Base-by-base conservation (phyloP, 2,329 filamentous ascomycete genomes). In the Verticillium nonalfalfae region DNA sequence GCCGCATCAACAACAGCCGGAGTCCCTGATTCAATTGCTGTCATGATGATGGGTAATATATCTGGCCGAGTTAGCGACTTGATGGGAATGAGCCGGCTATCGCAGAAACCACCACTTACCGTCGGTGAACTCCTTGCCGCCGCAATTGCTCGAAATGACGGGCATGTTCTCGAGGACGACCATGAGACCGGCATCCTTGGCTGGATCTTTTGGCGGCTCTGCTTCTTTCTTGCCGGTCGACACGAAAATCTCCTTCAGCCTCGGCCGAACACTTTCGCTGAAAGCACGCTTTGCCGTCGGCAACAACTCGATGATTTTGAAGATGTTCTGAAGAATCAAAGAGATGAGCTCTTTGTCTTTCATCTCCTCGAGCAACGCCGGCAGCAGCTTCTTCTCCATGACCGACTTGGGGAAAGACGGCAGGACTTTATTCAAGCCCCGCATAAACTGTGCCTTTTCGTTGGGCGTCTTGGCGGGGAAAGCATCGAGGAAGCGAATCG, bases 121-220 rank as follows among this genome's bases (percentile, higher is more conserved):
- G 67, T 98, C 94, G 76, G 97, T 96, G 72, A 98, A 98, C 65
- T 97, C 93, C 69, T 93, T 95, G 3, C 93, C 93, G 1, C 89
- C 88, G 66, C 90, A 95, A 67, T 96, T 97, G 11, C 87, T 86
- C 3, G 91, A 86, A 63, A 96, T 86, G 1, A 88, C 78, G 15
- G 83, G 78, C 70, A 96, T 87, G 65, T 97, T 90, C 66, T 98
- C 93, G 2, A 99, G 81, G 18, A 98, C 80, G 11, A 97, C 89
- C 86, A 97, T 95, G 31, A 99, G 78, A 1, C 93, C 94, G 1
- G 93, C 92, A 73, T 99, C 95, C 68, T 91, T 90, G 1, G 89
- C 83, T 0, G 89, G 85, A 68, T 97, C 94, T 64, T 91, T 88
- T 39, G 64, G 63, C 1, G 63, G 63, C 67, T 97, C 93, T 66